Base-by-base conservation (phyloP, 306 rosid species). In the Dalbergia oliveri region DNA sequence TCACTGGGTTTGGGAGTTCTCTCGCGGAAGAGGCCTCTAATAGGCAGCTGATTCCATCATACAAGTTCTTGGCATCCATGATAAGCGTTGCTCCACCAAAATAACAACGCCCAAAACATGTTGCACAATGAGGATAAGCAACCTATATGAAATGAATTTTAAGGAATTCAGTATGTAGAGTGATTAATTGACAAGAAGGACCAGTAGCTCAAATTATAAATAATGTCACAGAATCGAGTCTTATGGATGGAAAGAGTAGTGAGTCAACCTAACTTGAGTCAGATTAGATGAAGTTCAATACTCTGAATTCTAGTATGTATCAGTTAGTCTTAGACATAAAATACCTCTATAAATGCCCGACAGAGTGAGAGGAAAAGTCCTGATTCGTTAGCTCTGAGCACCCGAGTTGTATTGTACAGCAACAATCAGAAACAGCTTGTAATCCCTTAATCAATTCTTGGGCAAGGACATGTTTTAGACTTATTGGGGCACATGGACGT, bases 21-120 rank as follows among this genome's bases (percentile, higher is more conserved):
- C 97, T 87, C 19, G 97, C 84, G 26, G 91, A 84, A 67, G 97
- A 85, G 69, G 94, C 79, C 1, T 86, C 82, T 83, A 93, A 56
- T 0, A 96, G 84, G 77, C 93, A 97, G 73, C 89, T 80, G 26
- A 96, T 80, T 85, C 97, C 99, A 5, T 88, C 87, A 11, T 86
- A 95, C 5, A 93, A 69, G 74, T 81, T 84, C 86, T 90, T 93
- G 41, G 97, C 94, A 50, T 93, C 94, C 89, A 90, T 85, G 56
- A 96, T 76, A 77, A 91, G 72, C 66, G 84, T 80, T 74, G 84
- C 86, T 79, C 98, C 99, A 4, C 97, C 97, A 10, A 90, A 88
- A 90, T 91, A 96, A 86, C 99, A 96, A 60, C 94, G 97, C 47
- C 99, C 99, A 70, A 93, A 96, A 83, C 98, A 93, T 26, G 93